Percentiles rank a stretch among this genome's conserved stretches.
Conservation (phyloP, 495 filamentous ascomycete genomes). For the Penicillium crystallinum region DNA sequence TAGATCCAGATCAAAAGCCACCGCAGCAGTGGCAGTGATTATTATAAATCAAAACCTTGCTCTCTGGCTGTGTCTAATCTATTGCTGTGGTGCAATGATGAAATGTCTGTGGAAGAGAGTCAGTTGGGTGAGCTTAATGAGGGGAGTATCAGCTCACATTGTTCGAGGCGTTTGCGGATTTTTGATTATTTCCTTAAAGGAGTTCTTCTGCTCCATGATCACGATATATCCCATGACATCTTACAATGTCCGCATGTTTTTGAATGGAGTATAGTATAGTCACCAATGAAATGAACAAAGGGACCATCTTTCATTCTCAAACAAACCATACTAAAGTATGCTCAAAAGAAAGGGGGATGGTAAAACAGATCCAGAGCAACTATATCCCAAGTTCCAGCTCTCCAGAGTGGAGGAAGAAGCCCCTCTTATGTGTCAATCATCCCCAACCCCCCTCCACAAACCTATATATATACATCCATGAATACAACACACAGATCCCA, state of each 20-base stretch:
- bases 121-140: not conserved
- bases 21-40: not conserved
- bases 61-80: not conserved
- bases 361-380: too few relatives aligned
- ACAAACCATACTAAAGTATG: not conserved
- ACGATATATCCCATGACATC: conserved; percentile 11
- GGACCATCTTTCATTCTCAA: too few relatives aligned
- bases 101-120: not conserved
- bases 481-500: not conserved
- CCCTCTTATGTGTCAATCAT: not conserved
- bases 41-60: not conserved
- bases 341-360: not conserved
- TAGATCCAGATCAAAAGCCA: conserved; percentile 1
- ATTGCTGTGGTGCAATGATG: not conserved
- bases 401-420: not conserved
- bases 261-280: not conserved
- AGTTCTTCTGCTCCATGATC: not conserved
- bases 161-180: not conserved
- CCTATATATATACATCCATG: not conserved
- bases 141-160: not conserved
- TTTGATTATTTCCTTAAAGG: not conserved
- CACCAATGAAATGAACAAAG: not conserved
- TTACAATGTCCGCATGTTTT: conserved; percentile 5
- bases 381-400: not conserved
- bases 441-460: not conserved